Evolutionary conservation across 2,329 filamentous ascomycete species (phyloP).

Genomic region (Ophiognomonia clavigignenti-juglandacearum): DNA sequence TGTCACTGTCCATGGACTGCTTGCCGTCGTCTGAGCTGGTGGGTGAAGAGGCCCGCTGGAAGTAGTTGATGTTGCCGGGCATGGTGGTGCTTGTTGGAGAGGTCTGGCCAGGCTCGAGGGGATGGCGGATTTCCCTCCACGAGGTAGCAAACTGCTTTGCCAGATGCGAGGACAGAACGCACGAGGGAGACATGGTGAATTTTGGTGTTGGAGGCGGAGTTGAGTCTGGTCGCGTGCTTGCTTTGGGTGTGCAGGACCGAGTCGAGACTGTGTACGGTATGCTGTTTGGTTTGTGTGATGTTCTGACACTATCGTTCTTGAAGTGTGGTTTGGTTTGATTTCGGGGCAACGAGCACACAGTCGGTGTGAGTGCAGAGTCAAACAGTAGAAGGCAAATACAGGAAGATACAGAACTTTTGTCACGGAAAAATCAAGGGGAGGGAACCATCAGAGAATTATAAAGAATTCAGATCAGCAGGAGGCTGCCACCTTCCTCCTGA

Average conservation of each 20-base stretch:
- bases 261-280: no score
- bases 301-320: no score
- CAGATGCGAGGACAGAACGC: slow-evolving; percentile 58
- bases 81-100: slow-evolving; percentile 22
- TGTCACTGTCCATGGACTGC: slow-evolving; percentile 43
- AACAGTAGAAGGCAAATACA: not conserved
- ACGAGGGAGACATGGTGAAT: slow-evolving; percentile 49
- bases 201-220: slow-evolving; percentile 1
- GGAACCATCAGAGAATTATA: not conserved
- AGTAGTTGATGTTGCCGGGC: slow-evolving; percentile 25
- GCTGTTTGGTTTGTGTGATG: no score
- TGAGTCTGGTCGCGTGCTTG: not conserved
- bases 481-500: not conserved
- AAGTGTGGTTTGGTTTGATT: no score
- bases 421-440: not conserved
- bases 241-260: no score
- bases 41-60: slow-evolving; percentile 31
- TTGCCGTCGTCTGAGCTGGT: slow-evolving; percentile 27
- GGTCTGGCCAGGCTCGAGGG: slow-evolving; percentile 18
- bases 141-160: slow-evolving; percentile 57
- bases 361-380: not conserved
- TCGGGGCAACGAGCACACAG: not conserved
- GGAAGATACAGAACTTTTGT: not conserved
- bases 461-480: not conserved
- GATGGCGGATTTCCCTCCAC: slow-evolving; percentile 48